Evolutionary conservation across 2,329 filamentous ascomycete species (phyloP), one percentile per base, ranked within the genome.

Genomic region (Ceratocystis lukuohia): DNA sequence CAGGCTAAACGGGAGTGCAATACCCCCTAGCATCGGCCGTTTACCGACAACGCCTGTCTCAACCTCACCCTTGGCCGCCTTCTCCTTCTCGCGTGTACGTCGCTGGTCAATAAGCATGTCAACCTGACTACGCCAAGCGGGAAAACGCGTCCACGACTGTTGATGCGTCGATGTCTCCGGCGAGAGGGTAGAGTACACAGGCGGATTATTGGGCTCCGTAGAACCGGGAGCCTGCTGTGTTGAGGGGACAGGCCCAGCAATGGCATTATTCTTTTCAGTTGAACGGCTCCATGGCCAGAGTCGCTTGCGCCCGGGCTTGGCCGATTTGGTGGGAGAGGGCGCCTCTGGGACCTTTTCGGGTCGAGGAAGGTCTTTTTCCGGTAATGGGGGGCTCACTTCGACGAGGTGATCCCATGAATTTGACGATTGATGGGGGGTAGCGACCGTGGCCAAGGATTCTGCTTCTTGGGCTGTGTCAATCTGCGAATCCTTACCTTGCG

Each of bases 1-100:
- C 15, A 92, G 74, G 66, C 83, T 88, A 72, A 92, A 92, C 0
- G 88, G 88, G 70, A 89, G 81, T 0, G 88, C 87, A 30, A 91
- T 82, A 0, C 87, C 86, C 22, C 83, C 84, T 5, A 88, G 78
- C 59, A 84, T 85, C 0, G 88, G 86, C 2, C 88, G 78, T 71
- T 86, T 88, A 4, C 82, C 82, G 0, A 80, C 78, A 2, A 80
- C 77, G 0, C 81, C 82, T 0, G 83, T 77, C 69, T 79, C 74
- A 57, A 80, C 75, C 0, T 74, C 71, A 62, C 76, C 77, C 37
- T 77, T 71, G 0, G 78, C 75, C 7, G 67, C 64, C 63, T 65
- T 67, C 28, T 67, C 66, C 25, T 57, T 48, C 53, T 68, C 67
- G 10, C 64, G 59, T 28, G 33, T 22, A 30, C 53, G 59, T 17